Base-by-base conservation (phyloP, 2,329 filamentous ascomycete species). In the Diaporthe caulivora region DNA sequence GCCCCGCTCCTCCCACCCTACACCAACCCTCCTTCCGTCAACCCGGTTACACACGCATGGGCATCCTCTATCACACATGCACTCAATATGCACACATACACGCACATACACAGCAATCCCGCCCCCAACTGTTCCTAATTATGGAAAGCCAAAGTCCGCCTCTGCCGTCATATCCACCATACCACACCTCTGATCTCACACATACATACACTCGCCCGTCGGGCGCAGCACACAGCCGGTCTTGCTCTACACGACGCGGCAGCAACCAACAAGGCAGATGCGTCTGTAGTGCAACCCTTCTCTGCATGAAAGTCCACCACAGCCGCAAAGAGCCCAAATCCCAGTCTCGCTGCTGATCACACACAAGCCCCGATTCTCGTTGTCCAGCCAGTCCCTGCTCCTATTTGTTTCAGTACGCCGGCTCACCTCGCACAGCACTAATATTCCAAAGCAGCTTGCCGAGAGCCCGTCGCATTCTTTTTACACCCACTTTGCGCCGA, bases 371-470 rank as follows among this genome's bases (percentile, higher is more conserved):
- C 55, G 42, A 49, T 54, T 29, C 51, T 68, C 37, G 51, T 34
- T 42, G 24, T 60, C 26, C 26, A 47, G 58, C 67, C 26, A 11
- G 51, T 55, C 65, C 57, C 65, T 71, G 55, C 72, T 73, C 49
- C 72, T 51, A n/a, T 55, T 40, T 53, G 65, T 75, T 71, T 71
- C 65, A 72, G 57, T 60, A 60, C 55, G 29, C 24, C 51, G 47
- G 5, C 42, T 51, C 65, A 57, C 62, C 62, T 51, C 31, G 62
- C 53, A 57, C 34, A 54, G 37, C 65, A n/a, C 58, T 62, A 73
- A 72, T 75, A 75, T 73, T 71, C 57, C 31, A 54, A 57, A 64
- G 73, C 71, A 75, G 71, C 65, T 65, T 70, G 42, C 71, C 73
- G 65, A 68, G 42, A 69, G 65, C 60, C 42, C 51, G 49, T 67